Conservation (phyloP, 257 asterid genomes). For the Fraxinus excelsior region DNA sequence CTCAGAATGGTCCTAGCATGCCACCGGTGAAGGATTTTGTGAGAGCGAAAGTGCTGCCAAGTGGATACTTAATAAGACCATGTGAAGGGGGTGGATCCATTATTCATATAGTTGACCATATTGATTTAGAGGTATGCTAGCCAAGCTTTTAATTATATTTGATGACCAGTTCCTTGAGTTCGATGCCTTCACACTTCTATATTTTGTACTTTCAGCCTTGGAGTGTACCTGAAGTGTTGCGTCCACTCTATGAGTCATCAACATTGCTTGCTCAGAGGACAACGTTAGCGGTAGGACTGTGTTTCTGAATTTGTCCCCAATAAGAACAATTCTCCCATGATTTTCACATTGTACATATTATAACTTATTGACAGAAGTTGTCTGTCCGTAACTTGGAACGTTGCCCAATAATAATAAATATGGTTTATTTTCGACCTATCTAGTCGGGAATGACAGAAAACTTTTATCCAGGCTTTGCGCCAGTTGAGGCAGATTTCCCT, state of each 20-base stretch:
- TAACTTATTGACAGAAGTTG: neutral
- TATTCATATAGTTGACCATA: conserved; percentile 89
- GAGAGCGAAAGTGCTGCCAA: conserved; percentile 86
- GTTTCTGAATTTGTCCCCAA: too few species aligned
- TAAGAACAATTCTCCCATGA: neutral
- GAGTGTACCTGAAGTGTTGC: conserved; percentile 96
- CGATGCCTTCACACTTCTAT: neutral
- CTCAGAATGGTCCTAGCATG: conserved; percentile 95
- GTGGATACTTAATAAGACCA: conserved; percentile 95
- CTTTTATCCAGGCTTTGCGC: conserved; percentile 67
- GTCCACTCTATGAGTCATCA: conserved; percentile 90
- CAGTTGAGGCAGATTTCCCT: conserved; percentile 90
- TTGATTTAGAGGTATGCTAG: conserved; percentile 75
- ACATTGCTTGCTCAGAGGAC: conserved; percentile 85
- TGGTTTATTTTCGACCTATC: neutral
- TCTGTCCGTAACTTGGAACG: neutral
- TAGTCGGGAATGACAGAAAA: neutral
- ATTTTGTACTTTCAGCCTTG: conserved; percentile 64
- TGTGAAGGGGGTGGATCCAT: conserved; percentile 98
- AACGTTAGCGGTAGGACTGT: conserved; percentile 69
- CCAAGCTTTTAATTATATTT: neutral
- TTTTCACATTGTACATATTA: neutral
- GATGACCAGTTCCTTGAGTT: conserved; percentile 3
- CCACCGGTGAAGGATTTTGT: conserved; percentile 90
- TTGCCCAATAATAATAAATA: neutral